Base-by-base conservation (phyloP, 139 green algal species). In the Cymbomonas tetramitiformis region DNA sequence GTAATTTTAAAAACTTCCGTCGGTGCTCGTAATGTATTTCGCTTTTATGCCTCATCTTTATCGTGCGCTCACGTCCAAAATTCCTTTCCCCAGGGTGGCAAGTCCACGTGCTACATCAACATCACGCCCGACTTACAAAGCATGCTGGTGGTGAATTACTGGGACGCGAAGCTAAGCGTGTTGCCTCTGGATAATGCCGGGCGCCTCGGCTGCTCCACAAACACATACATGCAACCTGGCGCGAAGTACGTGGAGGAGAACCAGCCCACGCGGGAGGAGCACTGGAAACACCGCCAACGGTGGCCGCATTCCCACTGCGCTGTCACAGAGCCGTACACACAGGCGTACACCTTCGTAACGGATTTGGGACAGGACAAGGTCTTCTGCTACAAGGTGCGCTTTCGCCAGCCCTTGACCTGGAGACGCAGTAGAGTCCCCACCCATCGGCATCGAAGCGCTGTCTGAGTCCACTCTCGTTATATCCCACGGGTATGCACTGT, bases 301-400 rank as follows among this genome's bases (percentile, higher is more conserved):
- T 65, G 58, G 58, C 29, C 58, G 44, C 58, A 65, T 34, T 39
- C 46, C 33, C 58, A 65, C 58, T 65, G 58, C 58, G n/a, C 15
- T 32, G 58, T 65, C 28, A 65, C 58, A 15, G 58, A 65, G 32
- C 58, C 58, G 28, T 65, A 65, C 58, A 9, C 47, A 2, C 36
- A 34, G 2, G 29, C 21, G 19, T 23, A 49, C 31, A 32, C 39
- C 30, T 65, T 65, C 48, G 58, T 65, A 15, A 28, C 36, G 15
- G 58, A 65, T 38, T 31, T 65, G n/a, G 58, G 58, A 12, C 24
- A 51, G 30, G 58, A 65, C 30, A 36, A 30, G 46, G 48, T 65
- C 24, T 57, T 65, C 32, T 9, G 6, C 21, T 65, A 57, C 58
- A 25, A 23, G 5, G 44, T 56, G 19, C 4, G 30, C 5, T 4